These are phyloP conservation scores for Meyerozyma carpophila DNA, from an alignment of 1,139 yeast genomes.

Conservation along the genomic window DNA sequence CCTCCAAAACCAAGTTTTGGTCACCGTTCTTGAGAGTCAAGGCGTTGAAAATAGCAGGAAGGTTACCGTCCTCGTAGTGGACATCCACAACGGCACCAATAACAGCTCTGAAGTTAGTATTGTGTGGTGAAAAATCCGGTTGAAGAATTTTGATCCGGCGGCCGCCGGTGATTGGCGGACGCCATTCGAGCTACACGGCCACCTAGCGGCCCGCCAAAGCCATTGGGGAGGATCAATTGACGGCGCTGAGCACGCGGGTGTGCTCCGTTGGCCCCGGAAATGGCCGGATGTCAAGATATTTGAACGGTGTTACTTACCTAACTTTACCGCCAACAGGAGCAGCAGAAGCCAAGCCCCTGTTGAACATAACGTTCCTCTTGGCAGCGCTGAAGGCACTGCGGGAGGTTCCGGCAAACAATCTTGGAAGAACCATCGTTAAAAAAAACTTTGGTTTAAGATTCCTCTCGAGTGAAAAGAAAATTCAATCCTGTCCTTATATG, in stretches of 20 bases:
- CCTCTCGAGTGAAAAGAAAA: conserved; percentile 1
- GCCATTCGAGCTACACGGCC: no score
- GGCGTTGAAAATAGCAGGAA: conserved; percentile 97
- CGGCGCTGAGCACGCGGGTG: not conserved
- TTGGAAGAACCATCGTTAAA: conserved; percentile 68
- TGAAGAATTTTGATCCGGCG: conserved; percentile 4
- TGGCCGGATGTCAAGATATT: not conserved
- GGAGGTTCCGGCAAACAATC: conserved; percentile 85
- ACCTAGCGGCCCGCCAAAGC: not conserved
- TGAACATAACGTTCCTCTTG: conserved; percentile 70
- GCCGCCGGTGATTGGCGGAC: not conserved
- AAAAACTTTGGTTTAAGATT: conserved; percentile 13
- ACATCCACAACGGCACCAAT: conserved; percentile 99
- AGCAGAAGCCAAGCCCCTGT: conserved; percentile 86
- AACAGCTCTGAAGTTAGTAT: conserved; percentile 62
- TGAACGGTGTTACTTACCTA: conserved; percentile 55
- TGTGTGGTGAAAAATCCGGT: conserved; percentile 1
- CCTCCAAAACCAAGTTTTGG: conserved; percentile 83
- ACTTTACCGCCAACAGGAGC: conserved; percentile 83
- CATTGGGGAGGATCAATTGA: not conserved
- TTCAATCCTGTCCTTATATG: conserved; percentile 2
- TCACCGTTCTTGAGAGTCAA: conserved; percentile 75
- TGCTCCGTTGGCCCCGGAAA: not conserved
- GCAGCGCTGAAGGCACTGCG: conserved; percentile 90
- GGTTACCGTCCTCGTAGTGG: conserved; percentile 94